These are phyloP conservation scores for Colletotrichum sp. DNA, from an alignment of 2,329 filamentous ascomycete genomes.

Conservation along the genomic window DNA sequence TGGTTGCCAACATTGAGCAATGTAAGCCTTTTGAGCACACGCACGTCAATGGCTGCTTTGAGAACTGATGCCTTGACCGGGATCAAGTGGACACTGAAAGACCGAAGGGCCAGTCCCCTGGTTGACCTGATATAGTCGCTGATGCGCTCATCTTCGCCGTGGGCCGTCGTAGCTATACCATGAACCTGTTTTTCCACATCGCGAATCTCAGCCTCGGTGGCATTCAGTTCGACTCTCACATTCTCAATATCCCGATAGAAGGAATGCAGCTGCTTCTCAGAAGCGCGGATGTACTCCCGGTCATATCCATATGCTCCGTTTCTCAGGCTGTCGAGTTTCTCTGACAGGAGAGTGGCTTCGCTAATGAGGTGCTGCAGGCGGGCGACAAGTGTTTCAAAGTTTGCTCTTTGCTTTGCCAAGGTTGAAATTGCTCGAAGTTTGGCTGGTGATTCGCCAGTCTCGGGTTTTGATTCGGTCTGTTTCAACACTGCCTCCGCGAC, in stretches of 20 bases:
- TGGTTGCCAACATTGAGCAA: conserved; percentile 70
- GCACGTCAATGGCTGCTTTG: conserved; percentile 60
- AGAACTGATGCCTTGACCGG: conserved; percentile 65
- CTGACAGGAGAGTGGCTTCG: conserved; percentile 30
- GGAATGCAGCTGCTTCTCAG: conserved; percentile 31
- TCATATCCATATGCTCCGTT: conserved; percentile 1
- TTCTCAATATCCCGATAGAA: conserved; percentile 37
- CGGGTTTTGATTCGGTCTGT: conserved; percentile 16
- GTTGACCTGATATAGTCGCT: conserved; percentile 62
- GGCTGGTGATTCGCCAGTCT: not conserved
- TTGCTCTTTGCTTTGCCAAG: conserved; percentile 33
- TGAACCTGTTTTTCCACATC: conserved; percentile 31
- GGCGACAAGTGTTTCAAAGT: conserved; percentile 36
- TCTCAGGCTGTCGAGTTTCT: conserved; percentile 34
- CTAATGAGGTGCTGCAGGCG: conserved; percentile 37
- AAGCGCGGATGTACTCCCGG: conserved; percentile 26
- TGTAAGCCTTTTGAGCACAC: conserved; percentile 60
- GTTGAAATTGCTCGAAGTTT: conserved; percentile 18
- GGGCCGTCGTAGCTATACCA: conserved; percentile 17
- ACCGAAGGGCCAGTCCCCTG: conserved; percentile 61
- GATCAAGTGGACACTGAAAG: conserved; percentile 62
- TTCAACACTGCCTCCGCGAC: not conserved
- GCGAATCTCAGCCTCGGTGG: conserved; percentile 41
- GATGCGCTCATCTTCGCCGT: conserved; percentile 32
- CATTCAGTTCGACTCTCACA: conserved; percentile 37